Percentiles rank a stretch among this genome's conserved stretches.
phyloP scores from a whole-genome alignment of 2,329 filamentous ascomycete species.

The Hypoxylon sp. region DNA sequence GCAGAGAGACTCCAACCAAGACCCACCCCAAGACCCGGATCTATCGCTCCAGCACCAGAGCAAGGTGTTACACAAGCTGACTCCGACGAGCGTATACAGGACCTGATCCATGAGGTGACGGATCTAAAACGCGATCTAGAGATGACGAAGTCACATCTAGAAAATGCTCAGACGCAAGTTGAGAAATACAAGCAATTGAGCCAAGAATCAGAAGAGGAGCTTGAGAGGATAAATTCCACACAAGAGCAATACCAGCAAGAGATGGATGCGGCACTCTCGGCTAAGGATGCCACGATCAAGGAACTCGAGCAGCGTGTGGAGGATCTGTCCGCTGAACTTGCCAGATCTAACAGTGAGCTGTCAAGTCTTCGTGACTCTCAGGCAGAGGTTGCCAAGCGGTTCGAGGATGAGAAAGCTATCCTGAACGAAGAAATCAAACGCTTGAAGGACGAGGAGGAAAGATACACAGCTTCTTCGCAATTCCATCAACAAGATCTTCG shows the following conservation, averaged over 20 bases:
- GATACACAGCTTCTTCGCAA: slow-evolving; percentile 82
- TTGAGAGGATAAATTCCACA: slow-evolving; percentile 82
- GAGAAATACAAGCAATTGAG: slow-evolving; percentile 93
- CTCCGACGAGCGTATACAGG: slow-evolving; percentile 77
- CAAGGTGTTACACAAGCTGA: slow-evolving; percentile 61
- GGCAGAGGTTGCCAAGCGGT: slow-evolving; percentile 77
- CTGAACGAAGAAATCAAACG: slow-evolving; percentile 84
- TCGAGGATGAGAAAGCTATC: slow-evolving; percentile 85
- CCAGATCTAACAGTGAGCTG: slow-evolving; percentile 85
- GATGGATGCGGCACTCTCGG: slow-evolving; percentile 79
- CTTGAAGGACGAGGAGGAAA: slow-evolving; percentile 86
- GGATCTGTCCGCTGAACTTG: slow-evolving; percentile 86
- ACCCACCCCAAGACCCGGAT: slow-evolving; percentile 73
- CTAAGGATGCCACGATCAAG: slow-evolving; percentile 84
- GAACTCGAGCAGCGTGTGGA: slow-evolving; percentile 88
- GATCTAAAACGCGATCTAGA: slow-evolving; percentile 92
- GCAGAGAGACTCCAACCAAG: slow-evolving; percentile 85
- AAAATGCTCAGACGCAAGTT: slow-evolving; percentile 83
- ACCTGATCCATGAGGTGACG: slow-evolving; percentile 85
- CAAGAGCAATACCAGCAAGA: slow-evolving; percentile 92
- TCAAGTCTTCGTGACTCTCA: slow-evolving; percentile 85
- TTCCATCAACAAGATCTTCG: slow-evolving; percentile 94
- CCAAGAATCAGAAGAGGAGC: slow-evolving; percentile 87
- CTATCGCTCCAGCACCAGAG: slow-evolving; percentile 59
- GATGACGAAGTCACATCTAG: slow-evolving; percentile 82